Percentiles rank a stretch among this genome's conserved stretches.
phyloP scores from a whole-genome alignment of 2,329 filamentous ascomycete genomes.

The Thyridium curvatum region DNA sequence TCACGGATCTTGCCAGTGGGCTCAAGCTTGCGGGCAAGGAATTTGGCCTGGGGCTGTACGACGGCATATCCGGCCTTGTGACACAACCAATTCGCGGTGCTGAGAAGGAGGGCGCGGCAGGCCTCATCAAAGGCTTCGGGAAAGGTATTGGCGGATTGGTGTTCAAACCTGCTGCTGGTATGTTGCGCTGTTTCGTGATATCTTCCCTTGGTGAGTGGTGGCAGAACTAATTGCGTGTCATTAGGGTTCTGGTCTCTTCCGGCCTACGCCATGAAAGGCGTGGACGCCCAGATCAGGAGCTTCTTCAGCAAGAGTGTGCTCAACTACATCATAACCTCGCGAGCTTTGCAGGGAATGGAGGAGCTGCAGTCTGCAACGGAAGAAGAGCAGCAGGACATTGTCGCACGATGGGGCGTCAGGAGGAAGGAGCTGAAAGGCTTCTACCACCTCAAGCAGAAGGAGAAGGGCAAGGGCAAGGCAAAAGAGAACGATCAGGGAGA shows the following conservation, averaged over 20 bases:
- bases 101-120: conserved; percentile 37
- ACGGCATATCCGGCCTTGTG: conserved; percentile 72
- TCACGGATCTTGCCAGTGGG: conserved; percentile 71
- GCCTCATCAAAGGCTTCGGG: conserved; percentile 70
- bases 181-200: conserved; percentile 17
- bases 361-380: conserved; percentile 49
- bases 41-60: conserved; percentile 70
- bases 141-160: conserved; percentile 77
- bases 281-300: conserved; percentile 71
- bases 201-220: not conserved
- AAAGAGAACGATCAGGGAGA: conserved; percentile 18
- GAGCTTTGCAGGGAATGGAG: conserved; percentile 68
- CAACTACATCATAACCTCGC: conserved; percentile 32
- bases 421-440: conserved; percentile 56
- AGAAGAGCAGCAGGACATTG: conserved; percentile 57
- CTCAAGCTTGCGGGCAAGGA: conserved; percentile 73
- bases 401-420: conserved; percentile 57
- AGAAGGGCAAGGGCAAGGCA: conserved; percentile 29
- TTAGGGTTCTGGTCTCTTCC: conserved; percentile 62
- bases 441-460: conserved; percentile 44
- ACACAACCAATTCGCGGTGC: conserved; percentile 64
- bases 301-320: conserved; percentile 63
- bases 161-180: conserved; percentile 74
- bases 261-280: conserved; percentile 76
- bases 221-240: conserved; percentile 3